Conservation (phyloP, 345 rosid genomes). For the Brassica incana region DNA sequence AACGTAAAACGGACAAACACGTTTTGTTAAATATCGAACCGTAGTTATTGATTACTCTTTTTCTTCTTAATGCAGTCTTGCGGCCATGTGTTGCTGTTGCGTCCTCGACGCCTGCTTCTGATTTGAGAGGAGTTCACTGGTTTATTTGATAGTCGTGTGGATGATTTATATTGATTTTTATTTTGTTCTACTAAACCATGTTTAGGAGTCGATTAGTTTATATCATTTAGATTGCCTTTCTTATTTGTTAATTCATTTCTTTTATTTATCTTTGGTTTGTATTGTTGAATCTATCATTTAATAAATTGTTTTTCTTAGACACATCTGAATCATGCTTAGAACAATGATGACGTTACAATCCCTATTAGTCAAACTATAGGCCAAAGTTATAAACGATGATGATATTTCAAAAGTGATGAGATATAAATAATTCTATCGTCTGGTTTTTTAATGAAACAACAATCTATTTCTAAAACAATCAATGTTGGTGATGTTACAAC, state of each 20-base stretch:
- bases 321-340: neutral
- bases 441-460: neutral
- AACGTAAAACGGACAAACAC: neutral
- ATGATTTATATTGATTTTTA: neutral
- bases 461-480: conserved; percentile 8
- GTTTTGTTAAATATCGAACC: conserved; percentile 14
- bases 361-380: neutral
- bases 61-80: conserved; percentile 30
- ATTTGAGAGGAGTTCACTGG: conserved; percentile 1
- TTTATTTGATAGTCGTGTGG: neutral
- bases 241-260: conserved; percentile 1
- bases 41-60: neutral
- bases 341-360: neutral
- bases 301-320: neutral
- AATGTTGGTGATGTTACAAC: conserved; percentile 21
- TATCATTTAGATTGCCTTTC: neutral
- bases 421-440: neutral
- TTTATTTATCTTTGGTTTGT: neutral
- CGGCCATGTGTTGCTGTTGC: conserved; percentile 43
- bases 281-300: neutral
- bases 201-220: conserved; percentile 6
- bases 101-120: conserved; percentile 40
- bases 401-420: neutral
- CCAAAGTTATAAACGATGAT: neutral
- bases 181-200: neutral